A percentile compares a stretch with the other conserved stretches of the same genome.
phyloP scores from a whole-genome alignment of 441 rosid species.

The Adansonia madagascariensis region DNA sequence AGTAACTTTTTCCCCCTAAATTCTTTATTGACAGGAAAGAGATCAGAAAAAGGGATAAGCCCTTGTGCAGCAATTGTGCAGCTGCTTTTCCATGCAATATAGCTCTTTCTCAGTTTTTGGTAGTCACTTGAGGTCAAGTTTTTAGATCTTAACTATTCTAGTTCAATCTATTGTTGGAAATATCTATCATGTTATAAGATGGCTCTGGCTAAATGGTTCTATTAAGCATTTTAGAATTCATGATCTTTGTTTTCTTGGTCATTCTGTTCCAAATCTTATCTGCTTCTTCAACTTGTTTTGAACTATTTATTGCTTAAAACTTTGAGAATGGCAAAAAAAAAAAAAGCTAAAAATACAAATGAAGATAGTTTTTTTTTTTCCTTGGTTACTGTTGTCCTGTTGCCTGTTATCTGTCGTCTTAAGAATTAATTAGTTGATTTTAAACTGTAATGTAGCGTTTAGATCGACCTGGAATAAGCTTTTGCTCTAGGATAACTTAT shows the following conservation, averaged over 20 bases:
- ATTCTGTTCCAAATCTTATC: background rate
- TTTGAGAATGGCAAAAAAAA: background rate
- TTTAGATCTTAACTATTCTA: conserved; percentile 11
- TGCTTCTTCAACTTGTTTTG: background rate
- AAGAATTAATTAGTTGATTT: conserved; percentile 20
- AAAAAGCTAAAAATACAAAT: background rate
- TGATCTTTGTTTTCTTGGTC: background rate
- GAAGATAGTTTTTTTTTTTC: background rate
- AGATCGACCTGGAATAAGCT: conserved; percentile 86
- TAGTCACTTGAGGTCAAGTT: background rate
- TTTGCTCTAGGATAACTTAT: conserved; percentile 82
- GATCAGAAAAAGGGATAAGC: conserved; percentile 2
- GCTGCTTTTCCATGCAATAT: background rate
- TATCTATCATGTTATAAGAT: conserved; percentile 11
- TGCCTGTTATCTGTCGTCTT: background rate
- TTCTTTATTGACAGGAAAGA: background rate
- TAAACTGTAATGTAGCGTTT: conserved; percentile 53
- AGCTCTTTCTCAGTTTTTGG: background rate
- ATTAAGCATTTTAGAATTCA: background rate
- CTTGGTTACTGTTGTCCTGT: background rate
- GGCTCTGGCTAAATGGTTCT: conserved; percentile 8
- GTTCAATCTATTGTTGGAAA: conserved; percentile 6
- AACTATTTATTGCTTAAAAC: background rate
- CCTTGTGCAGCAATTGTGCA: conserved; percentile 9
- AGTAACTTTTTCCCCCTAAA: background rate